These are phyloP conservation scores for Sideroxylon spinosum DNA, from an alignment of 179 eudicot genomes.

Conservation along the genomic window DNA sequence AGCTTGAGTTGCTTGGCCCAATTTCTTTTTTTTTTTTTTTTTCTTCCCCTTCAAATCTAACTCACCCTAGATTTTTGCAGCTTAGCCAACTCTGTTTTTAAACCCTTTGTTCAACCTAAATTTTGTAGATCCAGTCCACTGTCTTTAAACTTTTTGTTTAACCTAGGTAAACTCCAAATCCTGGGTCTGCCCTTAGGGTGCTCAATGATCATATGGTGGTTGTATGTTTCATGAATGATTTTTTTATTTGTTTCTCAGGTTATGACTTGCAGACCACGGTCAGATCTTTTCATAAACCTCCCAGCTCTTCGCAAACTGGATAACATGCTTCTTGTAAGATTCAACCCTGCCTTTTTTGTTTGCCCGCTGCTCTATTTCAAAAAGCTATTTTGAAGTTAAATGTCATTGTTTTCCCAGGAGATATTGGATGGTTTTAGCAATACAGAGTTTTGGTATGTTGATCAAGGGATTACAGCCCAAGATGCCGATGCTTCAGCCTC, in stretches of 20 bases:
- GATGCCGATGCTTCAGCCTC: conserved; percentile 51
- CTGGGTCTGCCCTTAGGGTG: too few relatives aligned
- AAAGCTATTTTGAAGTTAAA: neutral
- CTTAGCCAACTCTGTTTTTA: too few relatives aligned
- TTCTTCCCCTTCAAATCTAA: too few relatives aligned
- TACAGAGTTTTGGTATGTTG: conserved; percentile 85
- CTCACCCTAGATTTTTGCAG: too few relatives aligned
- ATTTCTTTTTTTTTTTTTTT: too few relatives aligned
- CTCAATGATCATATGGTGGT: neutral
- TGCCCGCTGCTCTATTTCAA: neutral
- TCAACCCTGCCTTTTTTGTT: neutral
- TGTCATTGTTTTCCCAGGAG: conserved; percentile 36
- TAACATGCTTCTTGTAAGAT: conserved; percentile 78
- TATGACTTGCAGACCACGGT: conserved; percentile 60
- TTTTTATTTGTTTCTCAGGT: conserved; percentile 34
- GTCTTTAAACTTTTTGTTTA: too few relatives aligned
- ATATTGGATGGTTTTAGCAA: conserved; percentile 68
- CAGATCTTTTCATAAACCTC: conserved; percentile 68
- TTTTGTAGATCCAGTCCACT: too few relatives aligned
- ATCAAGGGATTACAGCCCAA: conserved; percentile 54
- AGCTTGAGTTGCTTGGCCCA: too few relatives aligned
- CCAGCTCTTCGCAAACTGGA: conserved; percentile 89
- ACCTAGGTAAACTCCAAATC: too few relatives aligned
- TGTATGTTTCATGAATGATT: neutral
- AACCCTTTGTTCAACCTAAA: too few relatives aligned